Evolutionary conservation across 495 filamentous ascomycete genomes (phyloP), one percentile per base, ranked within the genome.

Genomic region (Chaetomium tenue): DNA sequence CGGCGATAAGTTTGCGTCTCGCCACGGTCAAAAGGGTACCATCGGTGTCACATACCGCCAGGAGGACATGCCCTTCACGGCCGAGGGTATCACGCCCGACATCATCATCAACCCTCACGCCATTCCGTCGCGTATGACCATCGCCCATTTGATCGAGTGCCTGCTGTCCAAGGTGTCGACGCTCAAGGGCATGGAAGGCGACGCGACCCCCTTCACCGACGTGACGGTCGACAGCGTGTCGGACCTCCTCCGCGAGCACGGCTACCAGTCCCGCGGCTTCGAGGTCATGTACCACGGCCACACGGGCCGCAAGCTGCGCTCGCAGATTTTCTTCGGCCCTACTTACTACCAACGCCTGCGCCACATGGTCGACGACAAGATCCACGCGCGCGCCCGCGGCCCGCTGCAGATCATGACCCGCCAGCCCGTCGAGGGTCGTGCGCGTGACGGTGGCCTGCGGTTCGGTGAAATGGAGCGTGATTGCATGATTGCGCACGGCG

Each of bases 401-500:
- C 94, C 94, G 9, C 89, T 96, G 30, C 95, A 98, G 82, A 99
- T 99, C 69, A 83, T 99, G 76, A 99, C 94, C 0, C 84, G 95
- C 37, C 94, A 99, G 79, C 94, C 94, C n/a, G 93, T 98, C 13
- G 94, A 99, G 76, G 94, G 94, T 86, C 87, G 94, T 82, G 95
- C 94, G 0, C 84, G 94, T 80, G 94, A 99, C 76, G 94, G 94
- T 83, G 94, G 94, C 80, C 85, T 99, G 52, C 92, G 94, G 71
- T 99, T 99, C 84, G 94, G 94, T 86, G 94, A 99, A 83, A 99
- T 99, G 94, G 94, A 99, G 79, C 93, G 94, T 76, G 94, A 99
- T 85, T 99, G 94, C 79, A 98, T 99, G 95, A 98, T 99, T 77
- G 89, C 95, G 33, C 95, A 99, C 77, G 94, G 94, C 73, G 94